phyloP scores from a whole-genome alignment of 257 asterid species.

The Plantago major region DNA sequence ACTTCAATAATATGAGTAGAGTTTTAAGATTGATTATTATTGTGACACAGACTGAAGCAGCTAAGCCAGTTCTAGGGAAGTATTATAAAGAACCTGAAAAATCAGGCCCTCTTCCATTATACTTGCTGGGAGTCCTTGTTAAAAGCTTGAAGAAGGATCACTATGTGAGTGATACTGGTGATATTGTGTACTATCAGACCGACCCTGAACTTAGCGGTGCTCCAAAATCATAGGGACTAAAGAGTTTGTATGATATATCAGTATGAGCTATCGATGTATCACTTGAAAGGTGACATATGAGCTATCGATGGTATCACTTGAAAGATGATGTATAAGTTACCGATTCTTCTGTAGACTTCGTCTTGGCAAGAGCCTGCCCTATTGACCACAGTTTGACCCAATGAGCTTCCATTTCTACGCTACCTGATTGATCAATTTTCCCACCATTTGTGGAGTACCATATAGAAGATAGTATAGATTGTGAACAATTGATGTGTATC shows the following conservation, averaged over 20 bases:
- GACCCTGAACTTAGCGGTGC: conserved; percentile 42
- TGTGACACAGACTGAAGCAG: conserved; percentile 76
- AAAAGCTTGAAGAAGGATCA: conserved; percentile 71
- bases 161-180: conserved; percentile 68
- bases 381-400: not conserved
- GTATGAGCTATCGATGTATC: not conserved
- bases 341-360: not conserved
- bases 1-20: not conserved
- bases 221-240: conserved; percentile 19
- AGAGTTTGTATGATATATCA: conserved; percentile 1
- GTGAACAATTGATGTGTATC: not conserved
- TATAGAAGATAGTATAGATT: conserved; percentile 12
- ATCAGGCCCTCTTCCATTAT: conserved; percentile 67
- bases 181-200: conserved; percentile 58
- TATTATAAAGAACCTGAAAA: conserved; percentile 73
- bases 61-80: conserved; percentile 69
- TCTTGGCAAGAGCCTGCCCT: no score
- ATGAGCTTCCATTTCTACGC: not conserved
- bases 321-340: not conserved
- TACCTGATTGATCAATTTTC: conserved; percentile 13
- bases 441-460: conserved; percentile 18
- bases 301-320: not conserved
- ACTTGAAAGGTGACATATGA: not conserved
- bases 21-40: not conserved
- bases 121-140: conserved; percentile 54